Base-by-base conservation (phyloP, 768 basidiomycete species). In the Clitopilus passeckerianus region DNA sequence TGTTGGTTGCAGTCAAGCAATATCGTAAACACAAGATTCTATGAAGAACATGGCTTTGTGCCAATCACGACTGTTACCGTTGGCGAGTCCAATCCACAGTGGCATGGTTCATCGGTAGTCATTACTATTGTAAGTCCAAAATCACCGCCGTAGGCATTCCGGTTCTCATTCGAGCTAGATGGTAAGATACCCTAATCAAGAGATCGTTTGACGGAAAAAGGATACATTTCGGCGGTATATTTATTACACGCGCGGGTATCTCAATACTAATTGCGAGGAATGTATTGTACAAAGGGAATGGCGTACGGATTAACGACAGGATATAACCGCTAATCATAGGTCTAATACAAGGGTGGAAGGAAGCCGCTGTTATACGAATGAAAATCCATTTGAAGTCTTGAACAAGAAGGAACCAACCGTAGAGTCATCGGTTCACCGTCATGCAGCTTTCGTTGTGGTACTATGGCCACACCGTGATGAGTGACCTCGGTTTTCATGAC, bases 1-100 rank as follows among this genome's bases (percentile, higher is more conserved):
- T 60, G 65, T 8, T 75, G 70, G 68, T 65, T 75, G 12, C 63
- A 68, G 12, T 73, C 73, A 9, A 67, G 68, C 23, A 68, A 68
- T 24, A 24, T 59, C 5, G 54, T 52, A 14, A 70, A 68, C 34
- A 65, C 59, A 20, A 20, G n/a, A 12, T 71, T 71, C 35, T 71
- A 71, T 54, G 60, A 59, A 14, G 41, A 50, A 22, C 68, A 66
- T 56, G 70, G 69, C 20, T 71, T 67, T 46, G 58, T 61, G 23
- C 56, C 64, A 3, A 60, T 72, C 5, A 69, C 61, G 22, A 64
- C 66, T 24, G 58, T 67, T 1, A 35, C 62, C 5, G 37, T 75
- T 0, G 74, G 74, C 9, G 69, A 72, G 9, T 58, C 66, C 1
- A 70, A 74, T 57, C 70, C 71, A 22, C 60, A 61, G 23, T 75